phyloP scores from a whole-genome alignment of 2,329 filamentous ascomycete species.

The Thermothelomyces thermophilus region DNA sequence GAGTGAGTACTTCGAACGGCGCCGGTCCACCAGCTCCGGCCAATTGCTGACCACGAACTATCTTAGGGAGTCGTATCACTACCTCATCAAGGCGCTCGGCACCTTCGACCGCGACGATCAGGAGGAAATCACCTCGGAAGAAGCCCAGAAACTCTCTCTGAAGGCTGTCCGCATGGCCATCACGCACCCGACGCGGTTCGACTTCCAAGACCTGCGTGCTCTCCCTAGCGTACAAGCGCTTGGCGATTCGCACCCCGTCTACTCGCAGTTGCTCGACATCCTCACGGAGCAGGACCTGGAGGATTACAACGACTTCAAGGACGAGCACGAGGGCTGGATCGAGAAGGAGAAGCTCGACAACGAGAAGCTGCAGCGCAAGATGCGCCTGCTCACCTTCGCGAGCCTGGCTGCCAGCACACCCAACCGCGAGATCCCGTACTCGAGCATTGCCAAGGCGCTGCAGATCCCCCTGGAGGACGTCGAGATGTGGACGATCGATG shows the following conservation, averaged over 20 bases:
- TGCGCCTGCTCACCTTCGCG: constrained; percentile 88
- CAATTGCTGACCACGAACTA: constrained; percentile 12
- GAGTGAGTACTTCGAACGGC: constrained; percentile 47
- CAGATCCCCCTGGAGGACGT: constrained; percentile 78
- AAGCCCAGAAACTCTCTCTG: constrained; percentile 54
- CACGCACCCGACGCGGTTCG: constrained; percentile 51
- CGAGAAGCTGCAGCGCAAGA: constrained; percentile 80
- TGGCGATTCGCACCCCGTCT: constrained; percentile 72
- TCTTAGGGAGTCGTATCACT: constrained; percentile 56
- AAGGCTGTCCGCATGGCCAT: constrained; percentile 50
- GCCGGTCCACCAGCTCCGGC: neutral
- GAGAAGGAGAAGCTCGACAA: constrained; percentile 68
- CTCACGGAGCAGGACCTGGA: constrained; percentile 92
- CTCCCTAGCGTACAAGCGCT: constrained; percentile 82
- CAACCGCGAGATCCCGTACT: constrained; percentile 83
- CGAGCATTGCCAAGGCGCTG: constrained; percentile 74
- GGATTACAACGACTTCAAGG: constrained; percentile 91
- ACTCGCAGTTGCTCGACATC: constrained; percentile 89
- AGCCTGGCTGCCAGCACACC: constrained; percentile 78
- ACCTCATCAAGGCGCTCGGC: constrained; percentile 55
- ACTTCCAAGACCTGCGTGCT: constrained; percentile 74
- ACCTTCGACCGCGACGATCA: constrained; percentile 53
- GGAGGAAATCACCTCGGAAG: constrained; percentile 50
- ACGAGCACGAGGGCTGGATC: constrained; percentile 82
- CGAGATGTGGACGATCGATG: constrained; percentile 98